These are phyloP conservation scores for Hymenoscyphus repandus DNA, from an alignment of 2,329 filamentous ascomycete genomes.

Conservation along the genomic window DNA sequence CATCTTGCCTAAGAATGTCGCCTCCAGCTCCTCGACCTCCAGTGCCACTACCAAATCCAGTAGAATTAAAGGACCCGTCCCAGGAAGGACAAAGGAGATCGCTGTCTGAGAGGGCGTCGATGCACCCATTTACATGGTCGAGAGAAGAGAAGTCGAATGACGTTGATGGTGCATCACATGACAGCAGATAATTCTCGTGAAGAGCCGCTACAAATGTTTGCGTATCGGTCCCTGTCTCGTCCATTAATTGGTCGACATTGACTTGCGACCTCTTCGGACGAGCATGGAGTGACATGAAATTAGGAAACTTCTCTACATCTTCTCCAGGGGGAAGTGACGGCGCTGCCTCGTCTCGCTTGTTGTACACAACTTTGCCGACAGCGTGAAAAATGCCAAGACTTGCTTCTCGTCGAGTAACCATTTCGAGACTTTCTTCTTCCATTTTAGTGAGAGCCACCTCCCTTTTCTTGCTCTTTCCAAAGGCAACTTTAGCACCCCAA, in stretches of 20 bases:
- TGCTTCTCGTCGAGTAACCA: conserved; percentile 81
- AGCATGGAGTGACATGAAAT: conserved; percentile 50
- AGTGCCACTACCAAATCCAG: conserved; percentile 44
- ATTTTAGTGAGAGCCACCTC: conserved; percentile 63
- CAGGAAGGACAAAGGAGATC: conserved; percentile 77
- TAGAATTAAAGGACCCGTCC: conserved; percentile 60
- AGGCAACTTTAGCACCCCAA: conserved; percentile 70
- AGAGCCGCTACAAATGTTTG: conserved; percentile 84
- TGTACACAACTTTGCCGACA: conserved; percentile 92
- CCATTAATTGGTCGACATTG: conserved; percentile 70
- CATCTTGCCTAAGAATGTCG: conserved; percentile 82
- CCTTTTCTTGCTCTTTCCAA: conserved; percentile 59
- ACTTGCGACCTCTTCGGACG: conserved; percentile 62
- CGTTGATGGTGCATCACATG: conserved; percentile 59
- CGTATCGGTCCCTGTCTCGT: conserved; percentile 89
- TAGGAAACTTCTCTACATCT: conserved; percentile 51
- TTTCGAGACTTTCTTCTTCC: conserved; percentile 72
- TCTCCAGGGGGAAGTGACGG: conserved; percentile 35
- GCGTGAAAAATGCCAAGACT: conserved; percentile 94
- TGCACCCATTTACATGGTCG: conserved; percentile 77
- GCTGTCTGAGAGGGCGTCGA: conserved; percentile 80
- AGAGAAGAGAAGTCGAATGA: conserved; percentile 55
- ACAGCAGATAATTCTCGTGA: conserved; percentile 89
- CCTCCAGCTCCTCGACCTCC: conserved; percentile 51
- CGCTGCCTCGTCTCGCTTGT: conserved; percentile 67